Evolutionary conservation across 2,329 filamentous ascomycete genomes (phyloP), one percentile per base, ranked within the genome.

Genomic region (Aspergillus terreus): DNA sequence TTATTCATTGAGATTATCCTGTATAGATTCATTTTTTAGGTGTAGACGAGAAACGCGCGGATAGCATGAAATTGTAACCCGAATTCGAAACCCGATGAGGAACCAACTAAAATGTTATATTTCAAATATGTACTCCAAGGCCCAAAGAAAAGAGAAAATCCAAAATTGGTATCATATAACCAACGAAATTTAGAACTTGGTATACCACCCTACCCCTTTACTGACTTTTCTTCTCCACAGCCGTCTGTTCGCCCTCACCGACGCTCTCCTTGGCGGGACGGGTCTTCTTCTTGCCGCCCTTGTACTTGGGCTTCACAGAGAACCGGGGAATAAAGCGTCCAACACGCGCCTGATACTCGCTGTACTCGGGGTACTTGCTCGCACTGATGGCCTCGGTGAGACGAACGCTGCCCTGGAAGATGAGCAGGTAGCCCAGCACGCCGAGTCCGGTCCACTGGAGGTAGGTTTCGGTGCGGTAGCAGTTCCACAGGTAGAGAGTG

Each of bases 381-480:
- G 84, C 74, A 2, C 86, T 92, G 60, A 97, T 87, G 41, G 78
- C 65, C 74, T 99, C 94, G 0, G 94, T 97, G 38, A 99, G 80
- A 76, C 82, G 86, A 0, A 92, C 96, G 57, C 91, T 96, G 23
- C 82, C 87, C 70, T 95, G 91, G 74, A 99, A 99, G 7, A 99
- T 79, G 44, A 88, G 67, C 19, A 96, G 70, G 61, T 96, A 86
- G 44, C 78, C 76, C 4, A 86, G 64, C 0, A 86, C 80, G 7
- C 92, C 94, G 9, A 82, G 68, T 46, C 82, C 83, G 1, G 88
- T 85, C 90, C 92, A 99, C 71, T 87, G 92, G 67, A 86, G 85
- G 40, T 86, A 76, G 1, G 79, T 83, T 50, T 84, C 81, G 30
- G 86, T 88, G 49, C 85, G 81, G 66, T 83, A 87, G 71, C 88